These are phyloP conservation scores for Saccharata proteae DNA, from an alignment of 2,329 filamentous ascomycete species.

Conservation along the genomic window DNA sequence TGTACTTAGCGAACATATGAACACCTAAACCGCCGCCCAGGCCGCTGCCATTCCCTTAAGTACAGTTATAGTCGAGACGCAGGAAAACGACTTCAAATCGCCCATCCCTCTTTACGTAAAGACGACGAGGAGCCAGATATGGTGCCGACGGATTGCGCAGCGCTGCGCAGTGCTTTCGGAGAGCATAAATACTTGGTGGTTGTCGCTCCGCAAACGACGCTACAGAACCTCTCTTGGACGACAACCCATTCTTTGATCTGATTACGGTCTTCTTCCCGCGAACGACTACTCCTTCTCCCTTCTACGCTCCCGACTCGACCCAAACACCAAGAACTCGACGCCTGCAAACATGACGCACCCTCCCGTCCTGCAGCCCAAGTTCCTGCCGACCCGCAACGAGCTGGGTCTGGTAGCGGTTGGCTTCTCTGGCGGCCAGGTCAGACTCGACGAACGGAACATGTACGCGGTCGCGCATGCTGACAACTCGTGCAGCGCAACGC, in stretches of 20 bases:
- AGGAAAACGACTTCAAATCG: slow-evolving; percentile 7
- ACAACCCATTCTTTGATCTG: not conserved
- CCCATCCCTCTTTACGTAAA: slow-evolving; percentile 9
- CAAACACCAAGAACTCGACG: not conserved
- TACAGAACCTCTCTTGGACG: not conserved
- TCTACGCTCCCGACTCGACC: too few relatives aligned
- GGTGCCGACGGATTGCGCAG: not conserved
- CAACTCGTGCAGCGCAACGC: slow-evolving; percentile 59
- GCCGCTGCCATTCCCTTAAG: slow-evolving; percentile 7
- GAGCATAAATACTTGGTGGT: slow-evolving; percentile 1
- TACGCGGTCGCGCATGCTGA: slow-evolving; percentile 8
- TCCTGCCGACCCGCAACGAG: slow-evolving; percentile 67
- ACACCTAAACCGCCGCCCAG: not conserved
- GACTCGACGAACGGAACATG: slow-evolving; percentile 6
- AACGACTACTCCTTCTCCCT: not conserved
- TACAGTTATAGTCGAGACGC: slow-evolving; percentile 6
- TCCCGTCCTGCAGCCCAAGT: slow-evolving; percentile 53
- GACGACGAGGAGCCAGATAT: slow-evolving; percentile 4
- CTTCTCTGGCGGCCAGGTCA: slow-evolving; percentile 91
- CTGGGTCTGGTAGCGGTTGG: slow-evolving; percentile 89
- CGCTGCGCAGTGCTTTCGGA: not conserved
- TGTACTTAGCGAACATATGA: not conserved
- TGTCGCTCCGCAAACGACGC: not conserved
- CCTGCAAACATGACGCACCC: slow-evolving; percentile 42
- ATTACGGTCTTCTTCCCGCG: not conserved